Evolutionary conservation across 176 grass and related monocot genomes (phyloP), one percentile per base, ranked within the genome.

Genomic region (Elymus sibiricus): DNA sequence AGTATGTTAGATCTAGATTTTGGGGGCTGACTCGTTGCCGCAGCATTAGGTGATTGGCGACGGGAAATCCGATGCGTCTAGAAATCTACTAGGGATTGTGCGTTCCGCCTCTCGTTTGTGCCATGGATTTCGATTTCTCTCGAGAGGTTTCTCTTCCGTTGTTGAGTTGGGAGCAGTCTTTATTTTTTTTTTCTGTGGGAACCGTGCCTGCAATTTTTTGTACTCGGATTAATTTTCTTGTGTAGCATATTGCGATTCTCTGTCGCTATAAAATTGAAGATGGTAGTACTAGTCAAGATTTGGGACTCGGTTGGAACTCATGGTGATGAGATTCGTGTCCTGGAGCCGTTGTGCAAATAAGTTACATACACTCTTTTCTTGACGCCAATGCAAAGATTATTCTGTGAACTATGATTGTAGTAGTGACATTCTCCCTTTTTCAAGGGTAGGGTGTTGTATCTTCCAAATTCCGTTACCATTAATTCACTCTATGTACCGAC

Each of bases 1-100:
- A 51, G 25, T 40, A n/a, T n/a, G n/a, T 55, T 55, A 28, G 38
- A 49, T 40, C 61, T 77, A 39, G 25, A 74, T 86, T 85, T 64
- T 65, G 43, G 44, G 39, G 73, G 37, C 73, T 13, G 49, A n/a
- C 76, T 84, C 84, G 11, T 38, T 80, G 32, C 11, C 15, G 9
- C 32, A 2, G 46, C 44, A 65, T 92, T 71, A 37, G 64, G 77
- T 60, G 25, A 76, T 69, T 82, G 10, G 26, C 6, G 25, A 11
- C 9, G 4, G 44, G 61, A 31, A 56, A n/a, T 15, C 25, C 21
- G 34, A 43, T 53, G 56, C 42, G 2, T 79, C 55, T 42, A 43
- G 25, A 76, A 31, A 26, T 82, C 56, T 19, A 64, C 56, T 19
- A 64, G 14, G 81, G 42, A 82, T 27, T 83, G 60, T 49, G 28